These are phyloP conservation scores for Taphrina betulina DNA, from an alignment of 1,139 yeast species.

Conservation along the genomic window DNA sequence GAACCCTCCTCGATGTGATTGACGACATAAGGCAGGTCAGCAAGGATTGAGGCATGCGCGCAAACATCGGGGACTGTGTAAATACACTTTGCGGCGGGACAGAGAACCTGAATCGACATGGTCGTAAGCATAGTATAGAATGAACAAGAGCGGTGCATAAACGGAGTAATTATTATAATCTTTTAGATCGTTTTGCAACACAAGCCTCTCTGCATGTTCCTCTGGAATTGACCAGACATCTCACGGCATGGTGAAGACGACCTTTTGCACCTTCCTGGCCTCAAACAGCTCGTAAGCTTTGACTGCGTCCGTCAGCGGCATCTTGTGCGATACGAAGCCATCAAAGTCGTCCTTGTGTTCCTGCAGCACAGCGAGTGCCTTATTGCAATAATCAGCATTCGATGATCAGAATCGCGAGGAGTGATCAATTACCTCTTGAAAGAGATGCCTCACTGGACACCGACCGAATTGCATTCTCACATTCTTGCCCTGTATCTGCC, in stretches of 20 bases:
- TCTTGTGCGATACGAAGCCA: conserved; percentile 40
- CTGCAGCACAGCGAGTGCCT: conserved; percentile 22
- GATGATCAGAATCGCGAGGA: conserved; percentile 39
- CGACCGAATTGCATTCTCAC: conserved; percentile 21
- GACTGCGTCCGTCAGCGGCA: conserved; percentile 43
- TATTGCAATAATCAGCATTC: not conserved
- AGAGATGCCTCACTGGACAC: conserved; percentile 16
- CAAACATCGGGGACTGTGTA: no score
- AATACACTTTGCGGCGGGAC: no score
- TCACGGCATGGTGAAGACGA: conserved; percentile 47
- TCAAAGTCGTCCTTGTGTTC: conserved; percentile 8
- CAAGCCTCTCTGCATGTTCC: no score
- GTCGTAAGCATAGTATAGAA: no score
- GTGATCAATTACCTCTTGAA: conserved; percentile 3
- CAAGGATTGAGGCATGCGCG: no score
- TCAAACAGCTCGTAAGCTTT: conserved; percentile 57
- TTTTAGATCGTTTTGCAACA: no score
- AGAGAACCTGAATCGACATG: no score
- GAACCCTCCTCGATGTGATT: conserved; percentile 78
- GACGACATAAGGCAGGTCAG: no score
- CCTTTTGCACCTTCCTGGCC: conserved; percentile 56
- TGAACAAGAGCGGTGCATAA: no score
- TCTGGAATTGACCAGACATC: no score
- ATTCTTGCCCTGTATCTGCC: conserved; percentile 45
- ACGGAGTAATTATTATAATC: no score